Conservation (phyloP, 2,329 filamentous ascomycete species). For the Aspergillus thermomutatus region DNA sequence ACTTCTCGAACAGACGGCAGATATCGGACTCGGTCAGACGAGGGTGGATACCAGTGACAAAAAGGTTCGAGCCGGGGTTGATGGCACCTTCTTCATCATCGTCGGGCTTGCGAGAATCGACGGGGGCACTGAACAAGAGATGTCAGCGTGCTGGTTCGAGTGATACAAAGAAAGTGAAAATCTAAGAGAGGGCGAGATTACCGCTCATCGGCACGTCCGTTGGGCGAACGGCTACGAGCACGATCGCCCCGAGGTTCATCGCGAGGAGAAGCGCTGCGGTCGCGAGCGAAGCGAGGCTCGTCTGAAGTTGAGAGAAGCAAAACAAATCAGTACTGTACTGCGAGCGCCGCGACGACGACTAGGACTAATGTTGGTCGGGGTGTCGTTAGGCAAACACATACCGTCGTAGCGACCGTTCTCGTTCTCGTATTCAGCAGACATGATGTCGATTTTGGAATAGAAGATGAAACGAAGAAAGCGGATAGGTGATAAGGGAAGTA, state of each 20-base stretch:
- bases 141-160: constrained; percentile 1
- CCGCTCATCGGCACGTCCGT: constrained; percentile 54
- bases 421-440: constrained; percentile 59
- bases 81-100: constrained; percentile 70
- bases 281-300: constrained; percentile 63
- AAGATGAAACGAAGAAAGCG: constrained; percentile 20
- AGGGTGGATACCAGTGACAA: constrained; percentile 97
- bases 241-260: constrained; percentile 53
- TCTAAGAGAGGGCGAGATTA: constrained; percentile 27
- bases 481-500: neutral
- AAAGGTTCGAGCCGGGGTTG: constrained; percentile 96
- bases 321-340: constrained; percentile 13
- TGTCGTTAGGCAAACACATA: constrained; percentile 33
- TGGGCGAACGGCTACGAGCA: constrained; percentile 63
- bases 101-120: constrained; percentile 46
- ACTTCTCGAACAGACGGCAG: constrained; percentile 94
- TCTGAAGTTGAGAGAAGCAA: constrained; percentile 35
- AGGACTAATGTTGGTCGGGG: constrained; percentile 7
- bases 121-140: constrained; percentile 38
- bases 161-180: neutral
- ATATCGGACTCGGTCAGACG: constrained; percentile 87
- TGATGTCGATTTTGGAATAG: constrained; percentile 25
- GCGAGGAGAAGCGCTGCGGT: constrained; percentile 64
- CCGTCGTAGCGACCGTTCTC: constrained; percentile 65
- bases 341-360: constrained; percentile 1